Percentiles rank a stretch among this genome's conserved stretches.
Evolutionary conservation across 352 stramenopile genomes (phyloP).

Genomic region (Achlya hypogyna): DNA sequence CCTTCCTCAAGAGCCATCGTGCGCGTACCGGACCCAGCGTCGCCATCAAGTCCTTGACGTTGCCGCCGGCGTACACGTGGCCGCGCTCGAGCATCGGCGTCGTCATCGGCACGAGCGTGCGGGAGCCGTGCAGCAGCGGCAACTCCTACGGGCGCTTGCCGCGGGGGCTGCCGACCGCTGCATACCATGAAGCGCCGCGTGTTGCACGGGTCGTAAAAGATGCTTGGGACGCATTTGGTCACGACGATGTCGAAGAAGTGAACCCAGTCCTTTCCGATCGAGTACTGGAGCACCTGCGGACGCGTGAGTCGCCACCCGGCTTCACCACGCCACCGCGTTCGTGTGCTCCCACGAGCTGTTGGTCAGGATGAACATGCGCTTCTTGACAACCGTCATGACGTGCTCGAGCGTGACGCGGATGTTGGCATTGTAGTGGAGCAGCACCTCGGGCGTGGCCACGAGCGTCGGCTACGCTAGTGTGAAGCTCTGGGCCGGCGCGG

Average conservation of each 20-base stretch:
- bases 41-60: slow-evolving; percentile 29
- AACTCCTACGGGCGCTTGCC: slow-evolving; percentile 22
- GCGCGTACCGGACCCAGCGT: slow-evolving; percentile 9
- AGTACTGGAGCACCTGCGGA: slow-evolving; percentile 35
- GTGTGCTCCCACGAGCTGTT: slow-evolving; percentile 45
- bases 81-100: slow-evolving; percentile 24
- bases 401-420: slow-evolving; percentile 33
- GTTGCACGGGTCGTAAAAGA: slow-evolving; percentile 50
- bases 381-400: slow-evolving; percentile 25
- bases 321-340: slow-evolving; percentile 21
- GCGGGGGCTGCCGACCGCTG: background rate
- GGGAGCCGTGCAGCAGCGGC: slow-evolving; percentile 19
- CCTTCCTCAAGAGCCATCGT: background rate
- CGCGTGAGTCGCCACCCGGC: background rate
- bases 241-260: slow-evolving; percentile 40
- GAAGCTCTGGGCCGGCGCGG: background rate
- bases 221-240: slow-evolving; percentile 40
- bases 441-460: slow-evolving; percentile 28
- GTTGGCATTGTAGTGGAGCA: slow-evolving; percentile 39
- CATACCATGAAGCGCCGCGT: slow-evolving; percentile 35
- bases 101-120: slow-evolving; percentile 22
- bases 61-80: slow-evolving; percentile 39
- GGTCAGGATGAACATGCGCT: slow-evolving; percentile 42
- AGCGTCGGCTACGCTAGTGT: slow-evolving; percentile 26
- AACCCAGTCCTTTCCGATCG: slow-evolving; percentile 37